These are phyloP conservation scores for Dryadomyces quercivorus DNA, from an alignment of 2,329 filamentous ascomycete genomes.

Conservation along the genomic window DNA sequence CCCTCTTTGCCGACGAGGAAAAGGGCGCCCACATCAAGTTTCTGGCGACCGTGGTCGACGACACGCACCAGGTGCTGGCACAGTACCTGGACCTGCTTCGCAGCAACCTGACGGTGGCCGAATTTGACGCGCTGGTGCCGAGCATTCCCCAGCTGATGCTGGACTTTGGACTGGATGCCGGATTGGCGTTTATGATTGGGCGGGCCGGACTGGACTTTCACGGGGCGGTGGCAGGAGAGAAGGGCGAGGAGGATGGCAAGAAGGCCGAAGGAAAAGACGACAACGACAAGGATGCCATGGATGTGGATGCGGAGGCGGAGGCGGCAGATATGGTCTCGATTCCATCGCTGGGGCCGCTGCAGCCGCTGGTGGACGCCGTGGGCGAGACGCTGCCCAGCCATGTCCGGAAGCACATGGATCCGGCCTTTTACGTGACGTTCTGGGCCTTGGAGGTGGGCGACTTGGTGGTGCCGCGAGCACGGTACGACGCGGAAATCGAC, in stretches of 20 bases:
- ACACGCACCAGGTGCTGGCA: slow-evolving; percentile 71
- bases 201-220: slow-evolving; percentile 58
- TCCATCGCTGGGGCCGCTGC: slow-evolving; percentile 46
- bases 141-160: slow-evolving; percentile 60
- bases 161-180: slow-evolving; percentile 68
- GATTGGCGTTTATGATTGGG: slow-evolving; percentile 74
- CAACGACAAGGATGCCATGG: not conserved
- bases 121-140: slow-evolving; percentile 72
- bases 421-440: slow-evolving; percentile 80
- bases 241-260: not conserved
- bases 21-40: slow-evolving; percentile 76
- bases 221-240: slow-evolving; percentile 24
- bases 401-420: slow-evolving; percentile 57
- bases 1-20: slow-evolving; percentile 62
- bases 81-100: slow-evolving; percentile 86
- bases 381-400: slow-evolving; percentile 46
- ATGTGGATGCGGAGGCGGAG: not conserved
- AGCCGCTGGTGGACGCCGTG: slow-evolving; percentile 60
- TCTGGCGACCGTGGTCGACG: slow-evolving; percentile 77
- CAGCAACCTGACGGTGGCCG: slow-evolving; percentile 59
- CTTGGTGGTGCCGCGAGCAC: slow-evolving; percentile 60
- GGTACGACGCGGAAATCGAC: slow-evolving; percentile 66
- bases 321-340: slow-evolving; percentile 22
- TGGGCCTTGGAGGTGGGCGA: slow-evolving; percentile 84
- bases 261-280: no score